phyloP scores from a whole-genome alignment of 345 rosid species.

The Linum trigynum region DNA sequence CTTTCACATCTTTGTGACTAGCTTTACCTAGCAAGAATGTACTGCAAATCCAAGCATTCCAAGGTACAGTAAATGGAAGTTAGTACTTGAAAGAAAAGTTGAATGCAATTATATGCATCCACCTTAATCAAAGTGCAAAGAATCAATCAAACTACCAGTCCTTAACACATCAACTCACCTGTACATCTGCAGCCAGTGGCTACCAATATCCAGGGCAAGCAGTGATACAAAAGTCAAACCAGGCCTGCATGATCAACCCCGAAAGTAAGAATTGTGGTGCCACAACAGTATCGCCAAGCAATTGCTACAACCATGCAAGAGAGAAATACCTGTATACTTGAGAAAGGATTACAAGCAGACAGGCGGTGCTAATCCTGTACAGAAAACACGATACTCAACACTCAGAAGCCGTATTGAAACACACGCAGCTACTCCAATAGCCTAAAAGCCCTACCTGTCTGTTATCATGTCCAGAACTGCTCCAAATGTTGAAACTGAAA shows the following conservation, averaged over 20 bases:
- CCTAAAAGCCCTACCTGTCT: constrained; percentile 45
- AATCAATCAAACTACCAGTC: background rate
- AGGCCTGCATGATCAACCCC: constrained; percentile 47
- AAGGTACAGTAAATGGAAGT: constrained; percentile 1
- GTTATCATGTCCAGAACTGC: constrained; percentile 96
- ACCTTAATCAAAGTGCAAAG: background rate
- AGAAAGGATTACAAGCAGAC: constrained; percentile 80
- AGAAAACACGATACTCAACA: constrained; percentile 13
- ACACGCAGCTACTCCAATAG: background rate
- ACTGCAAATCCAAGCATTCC: constrained; percentile 38
- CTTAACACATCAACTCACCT: constrained; percentile 34
- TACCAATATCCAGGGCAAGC: constrained; percentile 79
- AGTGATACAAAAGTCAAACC: constrained; percentile 74
- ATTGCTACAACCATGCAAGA: background rate
- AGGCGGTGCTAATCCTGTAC: constrained; percentile 92
- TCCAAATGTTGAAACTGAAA: constrained; percentile 87
- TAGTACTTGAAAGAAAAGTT: too few relatives aligned
- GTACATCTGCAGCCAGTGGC: constrained; percentile 97
- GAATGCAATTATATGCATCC: background rate
- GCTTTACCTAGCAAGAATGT: constrained; percentile 79
- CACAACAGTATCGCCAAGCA: background rate
- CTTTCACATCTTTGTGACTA: constrained; percentile 91
- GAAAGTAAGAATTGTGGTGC: background rate
- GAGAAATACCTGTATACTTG: constrained; percentile 57
- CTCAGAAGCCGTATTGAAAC: background rate